phyloP scores from a whole-genome alignment of 1,284 basidiomycete species.

The Ceratobasidium sp. region DNA sequence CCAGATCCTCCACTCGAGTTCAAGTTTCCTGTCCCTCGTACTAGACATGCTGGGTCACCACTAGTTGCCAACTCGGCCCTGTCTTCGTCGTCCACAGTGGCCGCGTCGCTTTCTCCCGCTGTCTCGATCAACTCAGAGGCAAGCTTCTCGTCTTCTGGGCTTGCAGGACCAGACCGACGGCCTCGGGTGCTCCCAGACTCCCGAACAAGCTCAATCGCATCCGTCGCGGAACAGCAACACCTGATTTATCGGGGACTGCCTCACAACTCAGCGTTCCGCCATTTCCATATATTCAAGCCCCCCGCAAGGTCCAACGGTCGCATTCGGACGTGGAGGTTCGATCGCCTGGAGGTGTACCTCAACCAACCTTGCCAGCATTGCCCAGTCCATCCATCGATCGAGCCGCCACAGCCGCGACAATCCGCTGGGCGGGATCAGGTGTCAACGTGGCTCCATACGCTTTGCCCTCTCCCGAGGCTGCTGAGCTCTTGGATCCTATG shows the following conservation, averaged over 20 bases:
- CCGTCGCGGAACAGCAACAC: slow-evolving; percentile 37
- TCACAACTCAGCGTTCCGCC: slow-evolving; percentile 43
- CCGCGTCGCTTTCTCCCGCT: slow-evolving; percentile 28
- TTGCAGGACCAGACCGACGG: slow-evolving; percentile 27
- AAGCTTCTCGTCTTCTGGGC: background rate
- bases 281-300: slow-evolving; percentile 45
- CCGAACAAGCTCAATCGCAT: slow-evolving; percentile 26
- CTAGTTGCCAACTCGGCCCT: slow-evolving; percentile 37
- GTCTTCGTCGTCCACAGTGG: slow-evolving; percentile 39
- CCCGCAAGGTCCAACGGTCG: slow-evolving; percentile 45
- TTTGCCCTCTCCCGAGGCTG: slow-evolving; percentile 77
- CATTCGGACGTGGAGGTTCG: slow-evolving; percentile 47
- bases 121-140: background rate
- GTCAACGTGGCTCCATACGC: slow-evolving; percentile 64
- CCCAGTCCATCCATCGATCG: slow-evolving; percentile 37
- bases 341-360: slow-evolving; percentile 29
- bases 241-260: slow-evolving; percentile 28
- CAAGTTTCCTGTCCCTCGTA: slow-evolving; percentile 15
- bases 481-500: slow-evolving; percentile 85
- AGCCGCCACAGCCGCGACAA: slow-evolving; percentile 75
- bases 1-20: slow-evolving; percentile 63
- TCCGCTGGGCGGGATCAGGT: slow-evolving; percentile 70
- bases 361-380: background rate
- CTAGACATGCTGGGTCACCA: slow-evolving; percentile 9
- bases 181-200: slow-evolving; percentile 7